Base-by-base conservation (phyloP, 208 protist genomes). In the Leishmania amazonensis region DNA sequence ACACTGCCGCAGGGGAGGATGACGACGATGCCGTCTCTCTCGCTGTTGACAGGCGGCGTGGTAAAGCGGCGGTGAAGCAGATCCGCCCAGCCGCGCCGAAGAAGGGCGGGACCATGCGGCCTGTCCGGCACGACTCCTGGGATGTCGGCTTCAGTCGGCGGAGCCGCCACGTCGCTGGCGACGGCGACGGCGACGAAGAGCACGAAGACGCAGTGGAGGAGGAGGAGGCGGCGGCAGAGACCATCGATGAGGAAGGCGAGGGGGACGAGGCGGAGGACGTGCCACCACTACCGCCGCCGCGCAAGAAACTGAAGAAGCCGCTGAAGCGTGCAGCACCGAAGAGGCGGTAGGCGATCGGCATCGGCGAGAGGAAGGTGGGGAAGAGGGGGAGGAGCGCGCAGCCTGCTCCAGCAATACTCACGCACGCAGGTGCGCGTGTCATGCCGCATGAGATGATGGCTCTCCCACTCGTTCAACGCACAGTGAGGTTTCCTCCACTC, bases 41-140 rank as follows among this genome's bases (percentile, higher is more conserved):
- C 24, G 76, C 42, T 19, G 76, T 31, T 21, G 78, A 58, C 28
- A 64, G 45, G n/a, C 47, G 65, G 17, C 75, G 60, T 51, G 49
- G 72, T 47, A 83, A 78, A 31, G n/a, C 54, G 4, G 57, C 57
- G 17, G 75, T 65, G 68, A 47, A 76, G 68, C 47, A 54, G 35
- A 21, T 35, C 47, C 19, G 57, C 78, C n/a, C 64, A n/a, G 21
- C 71, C 40, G 40, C 68, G 35, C 81, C 67, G 31, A 84, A 75
- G 75, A 82, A 80, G 68, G 38, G 76, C 7, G 72, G 45, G 11
- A 53, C 51, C 19, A 87, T 91, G 85, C 85, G 68, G 21, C 78
- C 73, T 15, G 89, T 91, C 75, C 78, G 85, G 79, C 86, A 93
- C 74, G 87, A 90, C 78, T 85, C 81, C 17, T 92, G 90, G 90